Base-by-base conservation (phyloP, 139 green algal species). In the Pleodorina starrii region DNA sequence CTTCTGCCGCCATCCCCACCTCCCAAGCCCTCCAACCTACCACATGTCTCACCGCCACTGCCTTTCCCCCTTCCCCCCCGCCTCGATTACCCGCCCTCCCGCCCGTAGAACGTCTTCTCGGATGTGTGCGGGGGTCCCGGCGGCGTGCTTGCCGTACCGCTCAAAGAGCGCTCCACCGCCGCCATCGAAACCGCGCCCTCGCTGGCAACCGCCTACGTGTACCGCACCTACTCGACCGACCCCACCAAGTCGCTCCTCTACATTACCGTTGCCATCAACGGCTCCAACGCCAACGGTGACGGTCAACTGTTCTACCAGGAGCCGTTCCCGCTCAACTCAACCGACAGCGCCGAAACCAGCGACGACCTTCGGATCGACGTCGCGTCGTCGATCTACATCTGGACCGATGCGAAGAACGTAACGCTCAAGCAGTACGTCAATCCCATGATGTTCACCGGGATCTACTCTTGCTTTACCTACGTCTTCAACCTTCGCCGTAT, bases 351-450 rank as follows among this genome's bases (percentile, higher is more conserved):
- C 11, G 21, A 73, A 12, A 6, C 44, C 11, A 50, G n/a, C 29
- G 82, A 79, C 17, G 82, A 57, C 16, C 66, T 88, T n/a, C 5
- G 17, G 10, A 21, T 82, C 0, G 84, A 59, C 38, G 57, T 89
- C 14, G 29, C 23, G 7, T 57, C 84, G 25, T 83, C 69, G 3
- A 40, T 89, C 14, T 89, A 89, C 84, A 54, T 89, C 63, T 89
- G 84, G 84, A 83, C 84, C 14, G 84, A 89, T 69, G 63, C 69
- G 25, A 6, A 6, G 35, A 72, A 83, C 69, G 38, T 83, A 23
- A 51, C 46, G 16, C 66, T 73, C 69, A 72, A 83, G 42, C 84
- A 89, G 44, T 89, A 89, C 50, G 68, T 89, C 12, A 44, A 89
- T 69, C 84, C 84, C 35, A 74, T 73, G 69, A 21, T 57, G 14